Conservation (phyloP, 2,329 filamentous ascomycete genomes). For the Sordariomycetes sp. region DNA sequence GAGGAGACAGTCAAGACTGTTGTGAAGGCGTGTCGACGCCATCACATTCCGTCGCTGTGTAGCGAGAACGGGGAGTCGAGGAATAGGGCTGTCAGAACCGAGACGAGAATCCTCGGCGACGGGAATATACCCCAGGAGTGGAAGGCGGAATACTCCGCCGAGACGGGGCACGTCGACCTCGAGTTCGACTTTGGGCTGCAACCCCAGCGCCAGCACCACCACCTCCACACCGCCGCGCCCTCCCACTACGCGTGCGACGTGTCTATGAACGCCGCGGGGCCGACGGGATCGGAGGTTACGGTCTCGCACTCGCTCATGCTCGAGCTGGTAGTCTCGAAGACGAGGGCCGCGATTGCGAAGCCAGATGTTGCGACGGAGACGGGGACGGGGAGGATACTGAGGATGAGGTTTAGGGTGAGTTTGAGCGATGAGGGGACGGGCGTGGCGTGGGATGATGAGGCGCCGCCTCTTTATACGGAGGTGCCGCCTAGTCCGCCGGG, state of each 20-base stretch:
- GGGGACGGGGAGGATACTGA: constrained; percentile 76
- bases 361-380: constrained; percentile 64
- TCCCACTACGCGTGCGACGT: constrained; percentile 58
- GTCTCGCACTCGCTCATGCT: constrained; percentile 78
- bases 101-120: constrained; percentile 64
- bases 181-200: constrained; percentile 60
- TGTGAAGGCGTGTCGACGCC: constrained; percentile 67
- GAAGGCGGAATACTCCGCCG: constrained; percentile 56
- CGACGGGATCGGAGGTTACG: constrained; percentile 62
- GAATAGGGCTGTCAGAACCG: constrained; percentile 49
- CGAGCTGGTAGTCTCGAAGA: constrained; percentile 88
- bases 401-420: constrained; percentile 78
- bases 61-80: constrained; percentile 30
- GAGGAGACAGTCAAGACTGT: constrained; percentile 76
- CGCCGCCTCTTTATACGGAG: constrained; percentile 86
- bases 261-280: constrained; percentile 39
- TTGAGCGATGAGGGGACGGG: constrained; percentile 82
- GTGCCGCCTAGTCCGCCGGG: constrained; percentile 75
- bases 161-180: constrained; percentile 46
- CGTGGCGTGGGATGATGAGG: constrained; percentile 94
- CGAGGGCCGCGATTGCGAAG: constrained; percentile 64
- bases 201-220: constrained; percentile 4
- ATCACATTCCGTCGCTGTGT: constrained; percentile 37
- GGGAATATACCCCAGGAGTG: constrained; percentile 77
- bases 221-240: constrained; percentile 23